Base-by-base conservation (phyloP, 2,329 filamentous ascomycete species). In the Colletotrichum lindemuthianum region DNA sequence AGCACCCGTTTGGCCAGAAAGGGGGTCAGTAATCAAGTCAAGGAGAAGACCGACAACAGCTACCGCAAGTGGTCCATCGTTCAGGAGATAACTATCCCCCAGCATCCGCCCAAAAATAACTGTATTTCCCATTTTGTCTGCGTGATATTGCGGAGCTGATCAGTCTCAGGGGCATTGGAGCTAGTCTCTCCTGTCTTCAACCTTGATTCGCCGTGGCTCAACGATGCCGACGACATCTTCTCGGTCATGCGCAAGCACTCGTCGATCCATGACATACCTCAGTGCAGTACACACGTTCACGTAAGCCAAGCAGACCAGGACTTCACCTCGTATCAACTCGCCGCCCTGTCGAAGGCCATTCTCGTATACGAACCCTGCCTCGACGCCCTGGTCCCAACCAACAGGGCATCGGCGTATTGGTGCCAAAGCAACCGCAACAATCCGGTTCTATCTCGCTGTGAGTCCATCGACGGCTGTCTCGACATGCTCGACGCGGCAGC, bases 241-340 rank as follows among this genome's bases (percentile, higher is more conserved):
- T 51, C 63, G 24, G 60, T 70, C 4, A 60, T 78, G 2, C 68
- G 71, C 32, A 47, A 52, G 9, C 58, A 65, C 32, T 78, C 74
- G 57, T 49, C 48, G 11, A 9, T 78, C 11, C 51, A 66, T 12
- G 52, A 65, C 0, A 73, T 73, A 8, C 15, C 69, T 2, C 68
- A 75, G 51, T 77, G 75, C 69, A 75, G 76, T 67, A 78, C 77
- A 2, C 77, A 79, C 68, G 70, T 79, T 37, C 77, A 79, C 69
- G 33, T 79, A 12, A 77, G 76, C 4, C 68, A 65, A 15, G 56
- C 53, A 4, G 44, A 49, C 6, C 52, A 39, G 16, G 61, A 66
- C n/a, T 66, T 66, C n/a, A 60, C 68, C 4, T 63, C 70, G 0
- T 8, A 37, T 7, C 72, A 73, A 11, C 71, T 76, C 7, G 69